These are phyloP conservation scores for Boletus calvinii DNA, from an alignment of 1,284 basidiomycete species.

Conservation along the genomic window DNA sequence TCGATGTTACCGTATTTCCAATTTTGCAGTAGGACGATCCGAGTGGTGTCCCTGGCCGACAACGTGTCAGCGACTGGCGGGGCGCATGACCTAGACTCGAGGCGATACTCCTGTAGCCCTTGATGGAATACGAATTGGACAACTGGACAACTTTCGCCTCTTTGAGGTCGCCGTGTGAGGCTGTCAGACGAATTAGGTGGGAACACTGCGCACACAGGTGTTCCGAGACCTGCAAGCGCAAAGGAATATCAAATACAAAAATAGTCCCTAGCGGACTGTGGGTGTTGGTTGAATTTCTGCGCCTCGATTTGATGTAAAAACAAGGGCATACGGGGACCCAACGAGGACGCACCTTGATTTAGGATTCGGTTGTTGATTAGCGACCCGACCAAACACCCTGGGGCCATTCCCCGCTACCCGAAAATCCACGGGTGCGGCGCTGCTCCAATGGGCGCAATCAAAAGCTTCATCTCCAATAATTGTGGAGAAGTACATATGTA, in stretches of 20 bases:
- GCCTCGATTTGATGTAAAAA: constrained; percentile 18
- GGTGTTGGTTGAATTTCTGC: not conserved
- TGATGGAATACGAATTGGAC: constrained; percentile 17
- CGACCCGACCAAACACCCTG: not conserved
- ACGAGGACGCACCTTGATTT: constrained; percentile 8
- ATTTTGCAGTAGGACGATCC: not conserved
- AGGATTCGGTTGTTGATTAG: not conserved
- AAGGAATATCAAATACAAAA: constrained; percentile 27
- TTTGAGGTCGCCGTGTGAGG: constrained; percentile 9
- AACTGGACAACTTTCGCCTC: not conserved
- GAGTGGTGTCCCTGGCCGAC: constrained; percentile 1
- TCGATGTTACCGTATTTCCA: constrained; percentile 2
- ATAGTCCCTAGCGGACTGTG: constrained; percentile 3
- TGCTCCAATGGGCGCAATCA: constrained; percentile 2
- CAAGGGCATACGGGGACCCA: constrained; percentile 9
- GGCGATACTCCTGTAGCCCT: constrained; percentile 16
- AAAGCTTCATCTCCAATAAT: not conserved
- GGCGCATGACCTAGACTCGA: constrained; percentile 20
- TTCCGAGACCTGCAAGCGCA: constrained; percentile 11
- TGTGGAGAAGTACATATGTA: not conserved
- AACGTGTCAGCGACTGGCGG: constrained; percentile 22
- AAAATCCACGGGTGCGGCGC: not conserved
- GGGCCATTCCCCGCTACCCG: constrained; percentile 2
- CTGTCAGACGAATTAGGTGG: constrained; percentile 15
- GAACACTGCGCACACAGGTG: constrained; percentile 10